Evolutionary conservation across 805 yeast species (phyloP), one percentile per base, ranked within the genome.

Genomic region (Candida hispaniensis): DNA sequence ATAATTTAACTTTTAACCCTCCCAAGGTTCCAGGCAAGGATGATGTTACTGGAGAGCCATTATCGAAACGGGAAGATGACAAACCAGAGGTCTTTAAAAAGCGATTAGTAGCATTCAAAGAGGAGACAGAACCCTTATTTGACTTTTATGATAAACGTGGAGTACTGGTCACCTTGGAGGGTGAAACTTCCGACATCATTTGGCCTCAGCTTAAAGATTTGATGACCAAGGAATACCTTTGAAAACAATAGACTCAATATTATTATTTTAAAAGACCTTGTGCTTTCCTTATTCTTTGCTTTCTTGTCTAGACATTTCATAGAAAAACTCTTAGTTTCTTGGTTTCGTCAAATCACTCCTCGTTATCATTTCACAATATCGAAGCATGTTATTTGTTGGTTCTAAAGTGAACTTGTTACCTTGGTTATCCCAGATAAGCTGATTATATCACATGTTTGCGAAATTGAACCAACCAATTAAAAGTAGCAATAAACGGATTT

Each of bases 31-130:
- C 83, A 0, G 93, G 83, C 20, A 66, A 59, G 42, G 97, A 86
- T 50, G 96, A 86, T 54, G 50, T 83, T 2, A 86, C 97, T 0
- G 95, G 95, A 1, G 96, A 86, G 51, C 76, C 81, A 2, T 63
- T 86, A 39, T 56, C 69, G 11, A 80, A 83, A 56, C 68, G 97
- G 42, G 64, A 75, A 0, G 97, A 86, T 50, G 97, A 86, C 53
- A 79, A 75, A 12, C 76, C 75, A 1, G 56, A 66, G 41, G 77
- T 79, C 0, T 78, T 86, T 48, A 68, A 69, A 41, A 66, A 67
- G 44, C 60, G 97, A 44, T 56, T 88, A 25, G 73, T 69, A 19
- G 61, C 65, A 19, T 85, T 81, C 55, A 67, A 71, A 34, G 47
- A 56, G 13, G 67, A 72, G 29, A 59, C 83, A 10, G 65, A 48